Percentiles rank a stretch among this genome's conserved stretches.
phyloP scores from a whole-genome alignment of 192 early-diverging fungal species.

The Coemansia sp. region DNA sequence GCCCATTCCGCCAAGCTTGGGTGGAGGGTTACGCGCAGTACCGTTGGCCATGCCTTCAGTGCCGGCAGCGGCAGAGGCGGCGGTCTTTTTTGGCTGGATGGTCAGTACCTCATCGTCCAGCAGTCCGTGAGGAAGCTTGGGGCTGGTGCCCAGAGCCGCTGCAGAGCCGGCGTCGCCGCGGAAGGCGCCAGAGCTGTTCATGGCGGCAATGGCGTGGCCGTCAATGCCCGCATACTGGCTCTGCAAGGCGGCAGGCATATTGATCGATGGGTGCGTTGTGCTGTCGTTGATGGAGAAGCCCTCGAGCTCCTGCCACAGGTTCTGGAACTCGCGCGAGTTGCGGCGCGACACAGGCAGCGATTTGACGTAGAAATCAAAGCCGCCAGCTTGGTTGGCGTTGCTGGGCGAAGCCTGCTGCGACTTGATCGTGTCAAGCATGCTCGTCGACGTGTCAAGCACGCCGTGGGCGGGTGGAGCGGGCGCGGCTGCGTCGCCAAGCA shows the following conservation, averaged over 20 bases:
- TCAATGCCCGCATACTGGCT: conserved; percentile 19
- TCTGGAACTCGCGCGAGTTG: conserved; percentile 64
- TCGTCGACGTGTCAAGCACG: conserved; percentile 23
- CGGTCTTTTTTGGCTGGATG: conserved; percentile 1
- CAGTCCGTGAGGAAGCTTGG: conserved; percentile 47
- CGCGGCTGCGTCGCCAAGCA: conserved; percentile 20
- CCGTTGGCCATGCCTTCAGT: neutral
- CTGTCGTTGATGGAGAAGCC: conserved; percentile 41
- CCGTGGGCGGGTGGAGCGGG: conserved; percentile 14
- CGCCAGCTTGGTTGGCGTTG: conserved; percentile 13
- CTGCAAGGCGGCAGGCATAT: neutral
- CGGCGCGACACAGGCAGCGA: conserved; percentile 68
- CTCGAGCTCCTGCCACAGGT: conserved; percentile 49
- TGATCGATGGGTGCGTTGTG: conserved; percentile 7
- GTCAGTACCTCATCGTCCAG: conserved; percentile 39
- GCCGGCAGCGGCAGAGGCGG: neutral
- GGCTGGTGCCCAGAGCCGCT: conserved; percentile 32
- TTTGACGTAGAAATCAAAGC: conserved; percentile 48
- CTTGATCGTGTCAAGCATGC: conserved; percentile 44
- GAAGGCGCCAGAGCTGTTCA: conserved; percentile 34
- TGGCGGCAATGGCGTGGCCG: conserved; percentile 29
- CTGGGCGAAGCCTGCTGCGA: conserved; percentile 51
- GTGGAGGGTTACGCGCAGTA: neutral
- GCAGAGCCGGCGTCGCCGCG: conserved; percentile 11
- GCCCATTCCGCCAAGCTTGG: conserved; percentile 6